Conservation (phyloP, 805 yeast genomes). For the baker's yeast (Saccharomyces cerevisiae) region DNA sequence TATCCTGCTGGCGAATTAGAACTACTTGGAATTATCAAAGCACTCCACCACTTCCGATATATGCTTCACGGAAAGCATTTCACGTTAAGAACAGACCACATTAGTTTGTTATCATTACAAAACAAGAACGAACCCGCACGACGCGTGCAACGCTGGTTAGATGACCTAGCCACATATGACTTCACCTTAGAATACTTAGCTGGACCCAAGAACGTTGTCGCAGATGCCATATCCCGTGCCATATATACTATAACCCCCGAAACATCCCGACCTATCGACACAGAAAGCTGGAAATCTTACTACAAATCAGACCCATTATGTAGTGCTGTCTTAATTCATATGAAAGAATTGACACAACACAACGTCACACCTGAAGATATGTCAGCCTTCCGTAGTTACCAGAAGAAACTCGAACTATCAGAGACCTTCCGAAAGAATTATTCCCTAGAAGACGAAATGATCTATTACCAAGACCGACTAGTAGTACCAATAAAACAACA, state of each 20-base stretch:
- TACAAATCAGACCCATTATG: slow-evolving; percentile 2
- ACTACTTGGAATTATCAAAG: slow-evolving; percentile 8
- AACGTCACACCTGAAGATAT: too few relatives aligned
- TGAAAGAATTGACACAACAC: background rate
- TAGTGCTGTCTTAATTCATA: slow-evolving; percentile 1
- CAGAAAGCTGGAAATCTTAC: slow-evolving; percentile 1
- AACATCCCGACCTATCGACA: background rate
- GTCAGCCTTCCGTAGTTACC: too few relatives aligned
- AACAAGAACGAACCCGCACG: slow-evolving; percentile 5
- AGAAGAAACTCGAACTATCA: too few relatives aligned
- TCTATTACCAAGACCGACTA: too few relatives aligned
- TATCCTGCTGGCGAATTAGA: slow-evolving; percentile 11
- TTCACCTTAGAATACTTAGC: slow-evolving; percentile 7
- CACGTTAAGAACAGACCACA: slow-evolving; percentile 8
- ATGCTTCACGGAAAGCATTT: slow-evolving; percentile 7
- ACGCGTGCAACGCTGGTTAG: slow-evolving; percentile 6
- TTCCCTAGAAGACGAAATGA: too few relatives aligned
- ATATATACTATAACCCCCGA: too few relatives aligned
- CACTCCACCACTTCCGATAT: slow-evolving; percentile 9
- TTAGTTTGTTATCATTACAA: slow-evolving; percentile 2
- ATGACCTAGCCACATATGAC: slow-evolving; percentile 7
- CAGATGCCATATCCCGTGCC: slow-evolving; percentile 11
- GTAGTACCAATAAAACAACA: too few relatives aligned
- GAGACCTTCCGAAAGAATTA: too few relatives aligned
- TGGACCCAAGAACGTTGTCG: slow-evolving; percentile 9